phyloP scores from a whole-genome alignment of 108 stramenopile species.

The Seminavis robusta region DNA sequence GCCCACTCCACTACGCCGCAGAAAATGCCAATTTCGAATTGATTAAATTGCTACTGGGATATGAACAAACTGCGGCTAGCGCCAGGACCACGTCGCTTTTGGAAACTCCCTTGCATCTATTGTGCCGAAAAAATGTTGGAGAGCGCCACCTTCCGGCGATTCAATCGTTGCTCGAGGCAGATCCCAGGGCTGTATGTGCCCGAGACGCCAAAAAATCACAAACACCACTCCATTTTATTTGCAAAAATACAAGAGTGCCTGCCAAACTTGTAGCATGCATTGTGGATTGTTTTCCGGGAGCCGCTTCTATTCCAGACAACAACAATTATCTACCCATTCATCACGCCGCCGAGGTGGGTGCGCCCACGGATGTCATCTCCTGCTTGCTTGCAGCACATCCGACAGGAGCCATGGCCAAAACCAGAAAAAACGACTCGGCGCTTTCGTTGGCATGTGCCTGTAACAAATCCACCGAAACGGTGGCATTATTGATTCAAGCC shows the following conservation, averaged over 20 bases:
- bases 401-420: constrained; percentile 16
- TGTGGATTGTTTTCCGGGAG: constrained; percentile 6
- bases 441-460: constrained; percentile 45
- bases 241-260: constrained; percentile 12
- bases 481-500: constrained; percentile 29
- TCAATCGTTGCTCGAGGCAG: constrained; percentile 15
- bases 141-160: constrained; percentile 10
- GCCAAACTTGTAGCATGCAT: not conserved
- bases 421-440: constrained; percentile 40
- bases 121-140: constrained; percentile 25
- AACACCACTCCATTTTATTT: constrained; percentile 47
- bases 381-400: constrained; percentile 19
- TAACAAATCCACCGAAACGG: constrained; percentile 35
- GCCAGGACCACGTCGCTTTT: constrained; percentile 3
- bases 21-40: constrained; percentile 28
- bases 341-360: constrained; percentile 37
- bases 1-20: constrained; percentile 43
- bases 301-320: constrained; percentile 20
- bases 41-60: constrained; percentile 18
- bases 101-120: constrained; percentile 35
- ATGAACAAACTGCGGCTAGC: constrained; percentile 7
- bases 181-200: constrained; percentile 2
- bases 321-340: constrained; percentile 38
- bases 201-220: not conserved
- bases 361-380: constrained; percentile 14